Evolutionary conservation across 2,329 filamentous ascomycete genomes (phyloP), one percentile per base, ranked within the genome.

Genomic region (Boeremia lycopersici): DNA sequence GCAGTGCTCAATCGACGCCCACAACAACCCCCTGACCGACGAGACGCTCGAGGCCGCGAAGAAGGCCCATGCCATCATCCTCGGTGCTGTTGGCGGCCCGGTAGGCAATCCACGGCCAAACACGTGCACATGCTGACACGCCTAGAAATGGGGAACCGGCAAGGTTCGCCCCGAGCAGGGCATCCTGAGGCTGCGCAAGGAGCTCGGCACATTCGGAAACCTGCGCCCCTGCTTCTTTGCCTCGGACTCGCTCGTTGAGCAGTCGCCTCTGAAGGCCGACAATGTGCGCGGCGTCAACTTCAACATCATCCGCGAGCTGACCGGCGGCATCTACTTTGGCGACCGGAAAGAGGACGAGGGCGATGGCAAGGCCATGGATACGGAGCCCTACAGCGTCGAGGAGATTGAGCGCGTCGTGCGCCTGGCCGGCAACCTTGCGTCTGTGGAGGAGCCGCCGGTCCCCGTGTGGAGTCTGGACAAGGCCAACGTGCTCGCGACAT

Each of bases 211-310:
- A 52, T 98, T 96, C 78, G 93, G 93, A 67, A 98, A 98, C 84
- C 87, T 98, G 54, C 89, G 93, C 6, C 93, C 93, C 9, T 98
- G 93, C 84, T 96, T 90, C 84, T 98, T 99, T 80, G 91, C 91
- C 45, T 93, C 92, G 1, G 90, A 93, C 48, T 84, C 54, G 29
- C 88, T 97, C 44, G 87, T 96, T 70, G 87, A 93, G 44, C 84
- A 83, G 71, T 97, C 92, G 10, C 93, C 93, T 0, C 86, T 98
- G 60, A 96, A 96, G 79, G 87, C 89, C 49, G 84, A 89, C 3
- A 84, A 97, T 59, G 96, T 90, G 83, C 84, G 87, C 60, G 93
- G 90, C 69, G 92, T 90, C 67, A 89, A 98, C 82, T 91, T 98
- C 79, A 90, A 90, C 78, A 89, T 98, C 71, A 88, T 98, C 59